Evolutionary conservation across 164 flowering plant species (phyloP).

Genomic region (Stephania japonica): DNA sequence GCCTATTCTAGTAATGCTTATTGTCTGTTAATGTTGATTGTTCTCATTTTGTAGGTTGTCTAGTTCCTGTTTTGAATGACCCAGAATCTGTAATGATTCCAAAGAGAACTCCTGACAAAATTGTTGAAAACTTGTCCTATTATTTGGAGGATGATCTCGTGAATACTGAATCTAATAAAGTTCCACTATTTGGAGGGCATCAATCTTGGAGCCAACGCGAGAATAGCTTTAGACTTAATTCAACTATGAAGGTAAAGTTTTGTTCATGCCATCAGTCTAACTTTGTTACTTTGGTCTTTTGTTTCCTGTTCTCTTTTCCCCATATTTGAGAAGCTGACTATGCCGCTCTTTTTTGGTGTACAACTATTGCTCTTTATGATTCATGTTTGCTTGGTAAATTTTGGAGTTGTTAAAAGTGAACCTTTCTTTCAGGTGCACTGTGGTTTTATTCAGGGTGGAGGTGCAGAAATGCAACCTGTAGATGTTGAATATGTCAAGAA

Average conservation of each 20-base stretch:
- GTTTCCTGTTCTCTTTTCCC: background rate
- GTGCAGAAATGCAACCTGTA: conserved; percentile 72
- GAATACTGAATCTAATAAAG: conserved; percentile 35
- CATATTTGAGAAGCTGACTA: background rate
- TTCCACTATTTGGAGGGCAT: conserved; percentile 86
- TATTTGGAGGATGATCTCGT: conserved; percentile 45
- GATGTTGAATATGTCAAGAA: conserved; percentile 68
- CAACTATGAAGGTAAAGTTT: conserved; percentile 67
- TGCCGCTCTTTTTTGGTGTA: too few species aligned
- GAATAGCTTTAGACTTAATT: conserved; percentile 62
- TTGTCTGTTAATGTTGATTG: conserved; percentile 7
- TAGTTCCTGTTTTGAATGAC: conserved; percentile 64
- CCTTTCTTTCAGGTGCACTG: conserved; percentile 72
- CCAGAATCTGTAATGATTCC: conserved; percentile 68
- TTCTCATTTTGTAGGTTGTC: conserved; percentile 53
- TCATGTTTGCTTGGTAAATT: background rate
- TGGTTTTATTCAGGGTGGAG: conserved; percentile 79
- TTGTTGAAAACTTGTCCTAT: conserved; percentile 56
- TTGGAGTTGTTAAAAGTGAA: background rate
- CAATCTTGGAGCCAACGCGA: conserved; percentile 76
- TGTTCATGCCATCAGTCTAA: background rate
- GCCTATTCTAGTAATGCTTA: background rate
- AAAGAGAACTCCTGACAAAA: conserved; percentile 41
- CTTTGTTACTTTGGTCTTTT: background rate
- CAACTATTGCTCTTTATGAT: background rate